These are phyloP conservation scores for Fomitopsis pinicola DNA, from an alignment of 1,284 basidiomycete species.

Conservation along the genomic window DNA sequence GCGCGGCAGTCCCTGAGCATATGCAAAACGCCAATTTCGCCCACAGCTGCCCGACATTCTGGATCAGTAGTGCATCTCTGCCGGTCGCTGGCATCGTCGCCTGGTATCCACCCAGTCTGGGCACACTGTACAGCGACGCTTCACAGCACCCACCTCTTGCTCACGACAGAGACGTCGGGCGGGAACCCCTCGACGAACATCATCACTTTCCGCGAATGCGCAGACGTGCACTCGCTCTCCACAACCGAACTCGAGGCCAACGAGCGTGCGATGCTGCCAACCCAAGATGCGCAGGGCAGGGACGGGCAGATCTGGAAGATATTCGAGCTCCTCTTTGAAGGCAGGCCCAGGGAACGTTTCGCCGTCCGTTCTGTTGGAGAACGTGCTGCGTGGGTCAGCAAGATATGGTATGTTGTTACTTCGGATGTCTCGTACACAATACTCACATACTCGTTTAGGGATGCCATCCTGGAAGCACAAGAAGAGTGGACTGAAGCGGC, in stretches of 20 bases:
- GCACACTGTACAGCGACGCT: constrained; percentile 47
- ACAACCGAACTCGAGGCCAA: constrained; percentile 37
- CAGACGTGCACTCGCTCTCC: constrained; percentile 58
- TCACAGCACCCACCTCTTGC: constrained; percentile 40
- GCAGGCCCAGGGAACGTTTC: constrained; percentile 49
- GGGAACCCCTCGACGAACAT: constrained; percentile 41
- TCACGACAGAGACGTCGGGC: constrained; percentile 42
- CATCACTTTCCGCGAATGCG: constrained; percentile 47
- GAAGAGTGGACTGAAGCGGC: constrained; percentile 12
- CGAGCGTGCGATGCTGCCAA: constrained; percentile 38
- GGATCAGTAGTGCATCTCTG: constrained; percentile 51
- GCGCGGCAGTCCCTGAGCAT: constrained; percentile 11
- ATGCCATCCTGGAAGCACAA: constrained; percentile 47
- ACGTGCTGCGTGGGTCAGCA: constrained; percentile 65
- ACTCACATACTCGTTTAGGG: constrained; percentile 38
- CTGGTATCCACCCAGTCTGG: constrained; percentile 43
- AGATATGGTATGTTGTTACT: constrained; percentile 51
- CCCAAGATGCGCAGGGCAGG: constrained; percentile 28
- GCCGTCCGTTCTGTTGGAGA: constrained; percentile 56
- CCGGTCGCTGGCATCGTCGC: constrained; percentile 18
- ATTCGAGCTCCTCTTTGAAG: constrained; percentile 62
- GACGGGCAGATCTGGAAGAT: constrained; percentile 32
- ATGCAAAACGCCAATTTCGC: constrained; percentile 28
- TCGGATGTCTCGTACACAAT: background rate
- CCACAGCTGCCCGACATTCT: constrained; percentile 32